Evolutionary conservation across 2,329 filamentous ascomycete genomes (phyloP).

Genomic region (Triangularia verruculosa): DNA sequence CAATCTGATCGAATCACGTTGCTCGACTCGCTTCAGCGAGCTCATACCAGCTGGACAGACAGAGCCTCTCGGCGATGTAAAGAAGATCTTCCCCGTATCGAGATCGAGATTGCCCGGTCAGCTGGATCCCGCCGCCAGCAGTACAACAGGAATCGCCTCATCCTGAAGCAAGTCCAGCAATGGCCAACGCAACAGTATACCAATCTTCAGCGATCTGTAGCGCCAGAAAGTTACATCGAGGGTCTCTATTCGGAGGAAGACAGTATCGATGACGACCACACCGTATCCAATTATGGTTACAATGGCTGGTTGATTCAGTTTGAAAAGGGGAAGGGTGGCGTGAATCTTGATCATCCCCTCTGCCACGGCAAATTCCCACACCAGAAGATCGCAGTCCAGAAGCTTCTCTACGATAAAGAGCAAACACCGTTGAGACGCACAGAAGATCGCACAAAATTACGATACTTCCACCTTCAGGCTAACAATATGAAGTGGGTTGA

Average conservation of each 20-base stretch:
- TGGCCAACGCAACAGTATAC: slow-evolving; percentile 19
- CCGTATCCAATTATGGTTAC: slow-evolving; percentile 25
- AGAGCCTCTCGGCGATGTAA: slow-evolving; percentile 13
- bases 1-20: slow-evolving; percentile 16
- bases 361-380: slow-evolving; percentile 25
- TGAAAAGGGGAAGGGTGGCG: slow-evolving; percentile 21
- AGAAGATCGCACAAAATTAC: slow-evolving; percentile 19
- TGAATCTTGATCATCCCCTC: slow-evolving; percentile 20
- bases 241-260: slow-evolving; percentile 21
- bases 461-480: slow-evolving; percentile 26
- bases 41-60: slow-evolving; percentile 20
- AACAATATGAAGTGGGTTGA: slow-evolving; percentile 29
- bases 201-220: slow-evolving; percentile 10
- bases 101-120: slow-evolving; percentile 17
- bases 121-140: slow-evolving; percentile 13
- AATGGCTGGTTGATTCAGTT: slow-evolving; percentile 26
- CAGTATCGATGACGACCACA: slow-evolving; percentile 21
- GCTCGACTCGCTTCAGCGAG: slow-evolving; percentile 15
- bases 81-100: slow-evolving; percentile 17
- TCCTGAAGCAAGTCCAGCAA: slow-evolving; percentile 20
- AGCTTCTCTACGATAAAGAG: slow-evolving; percentile 21
- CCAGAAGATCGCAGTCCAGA: slow-evolving; percentile 26
- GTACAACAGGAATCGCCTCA: slow-evolving; percentile 19
- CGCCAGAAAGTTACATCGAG: slow-evolving; percentile 20
- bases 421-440: slow-evolving; percentile 21